Evolutionary conservation across 768 basidiomycete species (phyloP), one percentile per base, ranked within the genome.

Genomic region (Wakefieldia striispora): DNA sequence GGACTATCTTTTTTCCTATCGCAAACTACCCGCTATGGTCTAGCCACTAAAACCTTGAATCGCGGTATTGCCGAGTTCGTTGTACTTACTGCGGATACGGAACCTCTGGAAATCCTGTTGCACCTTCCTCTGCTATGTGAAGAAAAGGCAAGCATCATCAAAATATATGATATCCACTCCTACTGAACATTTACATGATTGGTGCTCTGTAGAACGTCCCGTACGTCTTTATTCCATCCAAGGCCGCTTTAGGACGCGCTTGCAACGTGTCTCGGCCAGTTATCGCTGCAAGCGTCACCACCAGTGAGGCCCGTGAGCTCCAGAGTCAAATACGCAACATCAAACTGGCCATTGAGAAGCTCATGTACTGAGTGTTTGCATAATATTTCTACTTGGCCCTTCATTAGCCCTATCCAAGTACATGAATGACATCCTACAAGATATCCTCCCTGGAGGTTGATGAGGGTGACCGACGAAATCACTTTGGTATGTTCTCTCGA

Each of bases 1-100:
- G 9, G n/a, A 24, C 45, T 20, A 13, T 31, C 47, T 46, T 40
- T 42, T 21, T n/a, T 4, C 29, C 29, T 12, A 2, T 12, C 3
- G 10, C 37, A 36, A 14, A 61, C n/a, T 24, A n/a, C 9, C 20
- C 33, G 20, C 35, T 27, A 16, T 38, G 44, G 49, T 33, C 13
- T 61, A 93, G 94, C 95, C 39, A 99, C 97, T 58, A 99, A 99
- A 76, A 97, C 94, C 17, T 81, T 97, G 55, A 97, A 97, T 70
- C 91, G 95, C 63, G 95, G 95, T 75, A 91, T 95, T 58, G 88
- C 95, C 52, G 97, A 99, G 73, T 91, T 99, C 72, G 93, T 98
- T 72, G 83, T 99, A 63, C 77, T 99, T 70, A 97, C 97, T 47
- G 86, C 86, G 47, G 94, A 99, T 64, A 97, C 95, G 26, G 95